Evolutionary conservation across 129 eudicot genomes (phyloP).

Genomic region (Artemisia annua): DNA sequence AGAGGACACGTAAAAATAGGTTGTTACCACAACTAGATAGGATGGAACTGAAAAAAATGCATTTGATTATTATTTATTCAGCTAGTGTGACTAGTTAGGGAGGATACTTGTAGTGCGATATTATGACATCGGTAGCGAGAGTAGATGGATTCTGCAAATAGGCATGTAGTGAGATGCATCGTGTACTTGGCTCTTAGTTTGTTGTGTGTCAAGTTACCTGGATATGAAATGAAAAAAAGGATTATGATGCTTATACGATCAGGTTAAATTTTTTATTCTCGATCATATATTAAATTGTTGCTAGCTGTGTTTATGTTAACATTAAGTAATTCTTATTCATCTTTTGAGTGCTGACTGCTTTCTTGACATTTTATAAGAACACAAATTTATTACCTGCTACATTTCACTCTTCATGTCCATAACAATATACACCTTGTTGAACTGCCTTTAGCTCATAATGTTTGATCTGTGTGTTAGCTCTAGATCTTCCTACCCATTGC

Average conservation of each 20-base stretch:
- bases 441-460: not conserved
- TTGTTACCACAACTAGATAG: no score
- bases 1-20: no score
- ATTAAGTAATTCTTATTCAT: not conserved
- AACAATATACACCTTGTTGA: not conserved
- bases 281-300: not conserved
- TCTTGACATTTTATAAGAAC: not conserved
- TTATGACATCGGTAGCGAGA: not conserved
- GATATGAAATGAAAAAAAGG: no score
- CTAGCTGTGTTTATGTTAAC: conserved; percentile 4
- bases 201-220: not conserved
- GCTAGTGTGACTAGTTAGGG: no score
- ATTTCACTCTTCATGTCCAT: not conserved
- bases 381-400: not conserved
- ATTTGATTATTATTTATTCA: no score
- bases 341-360: conserved; percentile 13
- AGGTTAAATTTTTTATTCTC: no score
- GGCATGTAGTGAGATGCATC: conserved; percentile 6
- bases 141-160: conserved; percentile 15
- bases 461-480: not conserved
- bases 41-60: no score
- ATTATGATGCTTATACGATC: no score
- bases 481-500: conserved; percentile 13
- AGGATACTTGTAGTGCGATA: no score
- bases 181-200: conserved; percentile 4